Conservation (phyloP, 2,329 filamentous ascomycete species). For the Aphanocladium album region DNA sequence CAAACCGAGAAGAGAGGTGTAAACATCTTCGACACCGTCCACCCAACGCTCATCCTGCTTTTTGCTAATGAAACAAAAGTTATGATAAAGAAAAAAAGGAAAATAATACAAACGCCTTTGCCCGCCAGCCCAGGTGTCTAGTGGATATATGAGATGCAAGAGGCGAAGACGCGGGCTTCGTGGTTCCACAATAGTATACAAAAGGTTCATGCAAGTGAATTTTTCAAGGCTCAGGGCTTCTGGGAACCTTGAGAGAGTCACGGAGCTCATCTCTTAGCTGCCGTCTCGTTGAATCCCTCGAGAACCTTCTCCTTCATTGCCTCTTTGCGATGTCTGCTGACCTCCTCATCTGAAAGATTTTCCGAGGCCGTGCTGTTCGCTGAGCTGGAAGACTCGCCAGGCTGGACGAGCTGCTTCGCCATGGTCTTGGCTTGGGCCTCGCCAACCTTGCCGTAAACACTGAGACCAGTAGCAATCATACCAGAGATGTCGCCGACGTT, state of each 20-base stretch:
- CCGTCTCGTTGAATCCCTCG: conserved; percentile 34
- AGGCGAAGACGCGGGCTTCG: neutral
- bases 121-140: neutral
- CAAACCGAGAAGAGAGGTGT: neutral
- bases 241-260: neutral
- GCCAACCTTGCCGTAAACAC: conserved; percentile 90
- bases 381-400: conserved; percentile 19
- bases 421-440: conserved; percentile 68
- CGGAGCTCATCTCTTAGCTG: conserved; percentile 25
- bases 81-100: neutral
- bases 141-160: conserved; percentile 9
- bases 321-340: conserved; percentile 17
- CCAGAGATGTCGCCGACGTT: conserved; percentile 94
- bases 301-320: conserved; percentile 36
- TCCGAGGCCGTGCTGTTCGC: conserved; percentile 16
- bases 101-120: conserved; percentile 12
- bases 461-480: conserved; percentile 95
- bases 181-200: conserved; percentile 12
- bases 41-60: neutral
- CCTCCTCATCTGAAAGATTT: conserved; percentile 14
- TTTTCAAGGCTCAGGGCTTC: neutral
- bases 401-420: conserved; percentile 46
- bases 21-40: neutral
- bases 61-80: conserved; percentile 6
- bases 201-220: neutral